Evolutionary conservation across 345 rosid genomes (phyloP).

Genomic region (Atalantia buxifolia): DNA sequence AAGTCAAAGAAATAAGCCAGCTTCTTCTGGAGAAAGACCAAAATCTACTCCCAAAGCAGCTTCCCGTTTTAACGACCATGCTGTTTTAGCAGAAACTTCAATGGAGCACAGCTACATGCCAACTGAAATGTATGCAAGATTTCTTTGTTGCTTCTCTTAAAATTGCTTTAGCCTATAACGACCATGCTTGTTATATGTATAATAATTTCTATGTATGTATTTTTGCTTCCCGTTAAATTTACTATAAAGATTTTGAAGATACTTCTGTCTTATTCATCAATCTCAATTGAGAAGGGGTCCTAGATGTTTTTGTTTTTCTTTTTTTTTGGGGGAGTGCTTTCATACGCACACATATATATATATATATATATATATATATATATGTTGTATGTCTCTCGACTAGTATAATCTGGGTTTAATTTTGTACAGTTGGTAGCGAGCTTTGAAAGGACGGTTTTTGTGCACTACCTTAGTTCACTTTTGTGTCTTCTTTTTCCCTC

Average conservation of each 20-base stretch:
- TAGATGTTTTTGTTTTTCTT: neutral
- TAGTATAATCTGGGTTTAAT: neutral
- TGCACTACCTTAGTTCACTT: neutral
- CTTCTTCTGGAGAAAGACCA: constrained; percentile 46
- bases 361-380: too few species aligned
- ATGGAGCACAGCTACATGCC: constrained; percentile 33
- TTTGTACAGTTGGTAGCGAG: neutral
- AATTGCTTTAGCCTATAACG: too few species aligned
- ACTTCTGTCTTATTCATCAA: neutral
- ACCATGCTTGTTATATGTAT: neutral
- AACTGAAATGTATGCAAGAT: constrained; percentile 39
- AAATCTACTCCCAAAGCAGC: constrained; percentile 47
- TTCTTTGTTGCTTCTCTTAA: neutral
- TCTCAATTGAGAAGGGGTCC: neutral
- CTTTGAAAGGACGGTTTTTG: neutral
- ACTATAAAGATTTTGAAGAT: neutral
- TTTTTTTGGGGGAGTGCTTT: neutral
- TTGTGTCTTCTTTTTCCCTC: neutral
- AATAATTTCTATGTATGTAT: neutral
- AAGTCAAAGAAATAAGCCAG: constrained; percentile 43
- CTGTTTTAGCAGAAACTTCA: constrained; percentile 36
- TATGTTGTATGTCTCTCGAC: neutral
- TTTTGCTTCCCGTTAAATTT: neutral
- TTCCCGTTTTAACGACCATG: constrained; percentile 30
- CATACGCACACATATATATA: too few species aligned